These are phyloP conservation scores for Myxozyma melibiosi DNA, from an alignment of 805 yeast species.

Conservation along the genomic window DNA sequence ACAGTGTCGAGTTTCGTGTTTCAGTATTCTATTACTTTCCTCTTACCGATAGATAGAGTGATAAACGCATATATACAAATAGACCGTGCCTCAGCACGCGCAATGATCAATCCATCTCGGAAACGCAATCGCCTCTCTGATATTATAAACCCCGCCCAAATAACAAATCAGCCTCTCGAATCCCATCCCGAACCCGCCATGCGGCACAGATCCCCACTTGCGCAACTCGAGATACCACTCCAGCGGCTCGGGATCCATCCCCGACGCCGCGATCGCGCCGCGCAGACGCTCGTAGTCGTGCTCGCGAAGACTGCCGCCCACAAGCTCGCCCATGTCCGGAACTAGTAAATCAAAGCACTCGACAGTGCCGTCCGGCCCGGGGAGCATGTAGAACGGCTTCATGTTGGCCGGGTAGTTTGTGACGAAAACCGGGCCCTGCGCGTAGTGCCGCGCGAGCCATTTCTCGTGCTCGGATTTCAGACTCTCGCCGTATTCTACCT, in stretches of 20 bases:
- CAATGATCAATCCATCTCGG: conserved; percentile 67
- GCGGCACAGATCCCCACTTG: conserved; percentile 80
- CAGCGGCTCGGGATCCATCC: conserved; percentile 59
- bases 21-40: no score
- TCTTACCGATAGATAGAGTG: background rate
- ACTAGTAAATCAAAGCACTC: conserved; percentile 87
- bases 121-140: conserved; percentile 85
- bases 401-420: conserved; percentile 78
- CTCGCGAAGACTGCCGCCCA: conserved; percentile 94
- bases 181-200: conserved; percentile 98
- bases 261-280: conserved; percentile 53
- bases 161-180: conserved; percentile 81
- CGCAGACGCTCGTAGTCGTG: conserved; percentile 55
- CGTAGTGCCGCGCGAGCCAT: conserved; percentile 72
- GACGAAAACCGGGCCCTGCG: conserved; percentile 78
- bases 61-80: background rate
- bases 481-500: conserved; percentile 69
- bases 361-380: conserved; percentile 56
- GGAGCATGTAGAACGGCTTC: conserved; percentile 93
- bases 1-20: background rate
- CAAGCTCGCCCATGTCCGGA: conserved; percentile 90
- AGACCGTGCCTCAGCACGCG: conserved; percentile 8
- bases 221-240: conserved; percentile 82
- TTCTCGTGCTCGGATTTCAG: conserved; percentile 87
- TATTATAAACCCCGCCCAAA: conserved; percentile 71